Conservation (phyloP, 495 filamentous ascomycete species). For the Rostrohypoxylon terebratum region DNA sequence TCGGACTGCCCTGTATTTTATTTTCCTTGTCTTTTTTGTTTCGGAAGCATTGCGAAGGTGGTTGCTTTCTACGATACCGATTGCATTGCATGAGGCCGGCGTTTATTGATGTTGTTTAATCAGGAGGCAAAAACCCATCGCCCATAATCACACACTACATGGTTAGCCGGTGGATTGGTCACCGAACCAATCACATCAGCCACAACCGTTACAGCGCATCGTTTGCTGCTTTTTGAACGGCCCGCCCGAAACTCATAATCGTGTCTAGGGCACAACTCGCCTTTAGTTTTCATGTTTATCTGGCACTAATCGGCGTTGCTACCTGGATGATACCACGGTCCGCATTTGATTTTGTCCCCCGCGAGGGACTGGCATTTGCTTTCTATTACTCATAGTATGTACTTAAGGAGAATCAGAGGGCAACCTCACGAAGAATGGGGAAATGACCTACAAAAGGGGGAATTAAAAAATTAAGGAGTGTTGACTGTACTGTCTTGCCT, state of each 20-base stretch:
- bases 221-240: conserved; percentile 31
- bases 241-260: conserved; percentile 31
- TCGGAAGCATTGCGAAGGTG: conserved; percentile 54
- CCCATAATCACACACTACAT: conserved; percentile 46
- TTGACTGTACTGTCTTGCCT: conserved; percentile 27
- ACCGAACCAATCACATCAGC: conserved; percentile 47
- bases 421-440: conserved; percentile 47
- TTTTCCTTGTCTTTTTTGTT: conserved; percentile 46
- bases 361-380: conserved; percentile 46
- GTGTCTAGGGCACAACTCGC: conserved; percentile 54
- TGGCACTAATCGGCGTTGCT: conserved; percentile 51
- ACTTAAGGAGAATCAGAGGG: conserved; percentile 53
- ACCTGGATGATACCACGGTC: conserved; percentile 55
- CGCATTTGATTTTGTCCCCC: conserved; percentile 48
- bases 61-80: conserved; percentile 55
- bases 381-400: conserved; percentile 49
- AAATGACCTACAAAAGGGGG: conserved; percentile 40
- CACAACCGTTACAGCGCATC: conserved; percentile 49
- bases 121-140: conserved; percentile 40
- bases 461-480: conserved; percentile 20
- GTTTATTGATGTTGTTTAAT: conserved; percentile 54
- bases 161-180: conserved; percentile 39
- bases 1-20: conserved; percentile 57
- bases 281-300: conserved; percentile 47
- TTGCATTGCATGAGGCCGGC: conserved; percentile 59